Conservation (phyloP, 352 stramenopile genomes). For the Phytopythium kandeliae region DNA sequence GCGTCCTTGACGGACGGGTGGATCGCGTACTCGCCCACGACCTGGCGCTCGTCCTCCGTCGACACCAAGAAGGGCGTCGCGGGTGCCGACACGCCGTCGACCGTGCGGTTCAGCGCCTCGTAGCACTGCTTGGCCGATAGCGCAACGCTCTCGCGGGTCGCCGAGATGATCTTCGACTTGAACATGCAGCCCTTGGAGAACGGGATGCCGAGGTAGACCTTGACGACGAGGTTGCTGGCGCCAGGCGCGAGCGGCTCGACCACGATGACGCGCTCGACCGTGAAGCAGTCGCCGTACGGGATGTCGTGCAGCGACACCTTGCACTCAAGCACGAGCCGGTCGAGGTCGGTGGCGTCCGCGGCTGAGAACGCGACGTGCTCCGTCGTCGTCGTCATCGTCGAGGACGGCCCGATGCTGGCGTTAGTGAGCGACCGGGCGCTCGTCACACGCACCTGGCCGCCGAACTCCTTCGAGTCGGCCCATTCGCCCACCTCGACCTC, state of each 20-base stretch:
- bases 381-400: constrained; percentile 80
- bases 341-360: constrained; percentile 21
- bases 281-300: constrained; percentile 83
- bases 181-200: constrained; percentile 89
- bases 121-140: constrained; percentile 53
- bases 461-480: constrained; percentile 55
- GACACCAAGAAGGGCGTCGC: constrained; percentile 61
- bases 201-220: constrained; percentile 70
- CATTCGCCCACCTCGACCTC: constrained; percentile 71
- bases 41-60: constrained; percentile 58
- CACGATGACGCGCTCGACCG: constrained; percentile 61
- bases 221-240: constrained; percentile 35
- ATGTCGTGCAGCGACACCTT: constrained; percentile 78
- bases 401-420: constrained; percentile 71
- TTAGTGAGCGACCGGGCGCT: constrained; percentile 74
- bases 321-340: constrained; percentile 55
- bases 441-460: constrained; percentile 55
- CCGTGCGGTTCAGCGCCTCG: constrained; percentile 51
- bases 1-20: constrained; percentile 39
- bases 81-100: constrained; percentile 16
- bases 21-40: constrained; percentile 64
- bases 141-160: constrained; percentile 52
- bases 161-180: constrained; percentile 87
- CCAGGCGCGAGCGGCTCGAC: constrained; percentile 40
- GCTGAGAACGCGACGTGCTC: constrained; percentile 56